Conservation (phyloP, 345 rosid species). For the Rhizophora mangle region DNA sequence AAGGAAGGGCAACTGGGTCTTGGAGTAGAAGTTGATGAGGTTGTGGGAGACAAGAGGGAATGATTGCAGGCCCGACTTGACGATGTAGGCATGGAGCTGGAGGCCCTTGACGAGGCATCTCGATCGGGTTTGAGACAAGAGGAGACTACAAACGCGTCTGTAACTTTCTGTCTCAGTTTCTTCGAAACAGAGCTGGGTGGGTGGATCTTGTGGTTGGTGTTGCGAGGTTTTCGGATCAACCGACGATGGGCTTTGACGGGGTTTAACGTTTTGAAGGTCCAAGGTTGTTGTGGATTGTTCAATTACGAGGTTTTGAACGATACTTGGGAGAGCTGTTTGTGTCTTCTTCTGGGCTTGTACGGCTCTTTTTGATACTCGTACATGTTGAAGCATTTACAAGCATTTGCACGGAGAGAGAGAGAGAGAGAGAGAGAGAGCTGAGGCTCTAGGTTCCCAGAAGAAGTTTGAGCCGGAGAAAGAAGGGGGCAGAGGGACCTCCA, state of each 20-base stretch:
- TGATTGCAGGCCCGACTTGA: constrained; percentile 60
- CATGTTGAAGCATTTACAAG: constrained; percentile 10
- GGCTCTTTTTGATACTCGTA: not conserved
- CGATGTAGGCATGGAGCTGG: constrained; percentile 68
- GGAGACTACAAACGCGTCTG: constrained; percentile 52
- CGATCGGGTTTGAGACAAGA: constrained; percentile 53
- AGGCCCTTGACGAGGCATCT: constrained; percentile 55
- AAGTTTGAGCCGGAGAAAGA: no score
- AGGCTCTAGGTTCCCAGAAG: not conserved
- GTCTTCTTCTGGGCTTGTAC: not conserved
- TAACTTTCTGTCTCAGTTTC: constrained; percentile 22
- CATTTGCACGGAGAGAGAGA: no score
- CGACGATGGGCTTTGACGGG: constrained; percentile 3
- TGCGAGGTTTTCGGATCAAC: not conserved
- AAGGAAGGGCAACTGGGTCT: constrained; percentile 55
- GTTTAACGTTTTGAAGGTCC: not conserved
- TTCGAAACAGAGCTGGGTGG: constrained; percentile 25
- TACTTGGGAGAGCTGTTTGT: constrained; percentile 1
- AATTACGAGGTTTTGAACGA: not conserved
- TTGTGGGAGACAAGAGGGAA: constrained; percentile 72
- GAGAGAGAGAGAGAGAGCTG: not conserved
- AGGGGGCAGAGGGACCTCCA: no score
- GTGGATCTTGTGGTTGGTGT: constrained; percentile 15
- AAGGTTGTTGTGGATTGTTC: not conserved
- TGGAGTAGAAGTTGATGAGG: constrained; percentile 88